A percentile compares a stretch with the other conserved stretches of the same genome.
Conservation (phyloP, 2,329 filamentous ascomycete genomes). For the Neonectria faginata region DNA sequence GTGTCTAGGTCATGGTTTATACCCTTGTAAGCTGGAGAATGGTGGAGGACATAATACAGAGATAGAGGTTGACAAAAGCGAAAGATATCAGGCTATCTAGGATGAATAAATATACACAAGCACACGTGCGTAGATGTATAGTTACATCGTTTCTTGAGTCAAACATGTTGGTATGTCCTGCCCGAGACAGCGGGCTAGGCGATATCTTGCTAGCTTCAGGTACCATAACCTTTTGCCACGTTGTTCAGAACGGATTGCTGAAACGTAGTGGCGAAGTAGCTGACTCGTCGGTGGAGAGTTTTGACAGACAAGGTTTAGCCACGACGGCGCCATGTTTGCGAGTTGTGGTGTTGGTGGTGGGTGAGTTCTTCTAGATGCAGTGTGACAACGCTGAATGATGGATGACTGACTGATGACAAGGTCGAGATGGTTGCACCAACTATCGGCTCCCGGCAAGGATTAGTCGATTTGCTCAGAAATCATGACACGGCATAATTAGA, state of each 20-base stretch:
- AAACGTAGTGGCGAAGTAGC: background rate
- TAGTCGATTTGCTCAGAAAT: too few species aligned
- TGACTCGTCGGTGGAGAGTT: background rate
- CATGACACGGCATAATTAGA: background rate
- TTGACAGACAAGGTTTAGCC: slow-evolving; percentile 3
- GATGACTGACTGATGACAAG: background rate
- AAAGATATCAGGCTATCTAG: background rate
- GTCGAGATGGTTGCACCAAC: background rate
- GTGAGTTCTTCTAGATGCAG: background rate
- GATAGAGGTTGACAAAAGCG: background rate
- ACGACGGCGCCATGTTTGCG: background rate
- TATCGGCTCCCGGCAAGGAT: background rate
- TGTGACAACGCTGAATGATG: background rate
- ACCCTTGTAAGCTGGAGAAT: background rate
- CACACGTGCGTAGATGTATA: background rate
- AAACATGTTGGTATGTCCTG: background rate
- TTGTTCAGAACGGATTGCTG: slow-evolving; percentile 8
- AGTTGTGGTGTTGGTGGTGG: background rate
- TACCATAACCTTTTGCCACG: slow-evolving; percentile 17
- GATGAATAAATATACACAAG: background rate
- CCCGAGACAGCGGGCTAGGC: background rate
- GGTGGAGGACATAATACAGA: slow-evolving; percentile 9
- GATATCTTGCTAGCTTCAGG: slow-evolving; percentile 9
- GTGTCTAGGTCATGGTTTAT: background rate
- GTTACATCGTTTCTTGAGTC: background rate